Percentiles rank a stretch among this genome's conserved stretches.
Evolutionary conservation across 805 yeast genomes (phyloP).

Genomic region (Maudiozyma turicensis): DNA sequence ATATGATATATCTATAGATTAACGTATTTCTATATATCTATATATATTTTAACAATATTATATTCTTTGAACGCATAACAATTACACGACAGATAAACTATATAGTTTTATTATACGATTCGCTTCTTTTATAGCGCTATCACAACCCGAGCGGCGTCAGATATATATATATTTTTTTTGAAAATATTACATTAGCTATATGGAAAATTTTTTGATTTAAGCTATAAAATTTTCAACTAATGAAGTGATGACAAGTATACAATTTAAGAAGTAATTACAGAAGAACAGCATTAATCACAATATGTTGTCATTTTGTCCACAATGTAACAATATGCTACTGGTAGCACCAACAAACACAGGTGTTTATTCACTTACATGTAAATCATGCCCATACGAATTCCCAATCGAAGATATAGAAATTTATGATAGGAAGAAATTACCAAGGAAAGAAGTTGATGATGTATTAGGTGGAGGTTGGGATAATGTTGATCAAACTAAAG

Average conservation of each 20-base stretch:
- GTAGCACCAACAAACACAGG: constrained; percentile 50
- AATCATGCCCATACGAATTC: constrained; percentile 93
- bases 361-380: constrained; percentile 68
- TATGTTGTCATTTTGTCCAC: constrained; percentile 95
- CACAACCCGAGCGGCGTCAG: no score
- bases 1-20: no score
- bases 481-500: constrained; percentile 90
- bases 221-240: not conserved
- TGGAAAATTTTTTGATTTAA: no score
- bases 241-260: not conserved
- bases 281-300: not conserved
- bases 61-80: no score
- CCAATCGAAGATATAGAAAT: constrained; percentile 76
- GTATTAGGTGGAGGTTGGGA: constrained; percentile 99
- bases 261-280: not conserved
- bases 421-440: constrained; percentile 73
- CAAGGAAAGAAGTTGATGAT: constrained; percentile 88
- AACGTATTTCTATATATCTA: no score
- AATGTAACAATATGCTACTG: constrained; percentile 84
- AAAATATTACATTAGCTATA: no score
- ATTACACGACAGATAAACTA: no score
- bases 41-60: no score
- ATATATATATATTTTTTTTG: no score
- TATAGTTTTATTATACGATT: no score
- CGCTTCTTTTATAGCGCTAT: no score